Conservation (phyloP, 2,329 filamentous ascomycete genomes). For the Acrocalymma vagum region DNA sequence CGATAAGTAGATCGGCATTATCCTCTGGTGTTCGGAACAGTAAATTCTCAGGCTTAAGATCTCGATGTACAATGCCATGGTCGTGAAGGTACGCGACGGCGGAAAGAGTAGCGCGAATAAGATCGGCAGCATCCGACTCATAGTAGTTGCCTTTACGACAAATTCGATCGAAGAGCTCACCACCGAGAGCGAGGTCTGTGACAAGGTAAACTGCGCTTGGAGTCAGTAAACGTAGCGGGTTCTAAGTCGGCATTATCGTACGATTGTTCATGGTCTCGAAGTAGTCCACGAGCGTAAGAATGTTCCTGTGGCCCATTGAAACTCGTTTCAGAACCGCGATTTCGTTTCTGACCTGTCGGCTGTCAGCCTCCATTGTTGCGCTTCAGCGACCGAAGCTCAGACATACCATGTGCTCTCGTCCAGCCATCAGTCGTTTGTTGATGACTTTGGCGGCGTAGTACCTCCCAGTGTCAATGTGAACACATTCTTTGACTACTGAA, state of each 20-base stretch:
- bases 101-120: constrained; percentile 92
- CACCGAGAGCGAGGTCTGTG: constrained; percentile 93
- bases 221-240: constrained; percentile 12
- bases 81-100: constrained; percentile 99
- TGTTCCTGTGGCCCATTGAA: constrained; percentile 99
- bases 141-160: constrained; percentile 99
- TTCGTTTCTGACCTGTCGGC: constrained; percentile 86
- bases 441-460: constrained; percentile 99
- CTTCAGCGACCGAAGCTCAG: constrained; percentile 14
- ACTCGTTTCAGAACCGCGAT: constrained; percentile 97
- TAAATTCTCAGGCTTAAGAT: constrained; percentile 96
- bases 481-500: constrained; percentile 98
- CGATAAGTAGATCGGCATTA: constrained; percentile 95
- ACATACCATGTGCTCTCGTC: constrained; percentile 98
- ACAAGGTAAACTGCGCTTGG: constrained; percentile 80
- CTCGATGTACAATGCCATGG: constrained; percentile 97
- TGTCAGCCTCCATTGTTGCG: constrained; percentile 14
- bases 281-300: constrained; percentile 96
- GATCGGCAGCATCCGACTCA: constrained; percentile 93
- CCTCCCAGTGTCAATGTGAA: constrained; percentile 95
- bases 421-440: constrained; percentile 98
- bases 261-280: constrained; percentile 99
- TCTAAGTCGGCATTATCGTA: constrained; percentile 47
- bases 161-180: constrained; percentile 97
- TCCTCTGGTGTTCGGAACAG: constrained; percentile 97